Evolutionary conservation across 75 land plant species (phyloP).

Genomic region (Cryptomeria japonica): DNA sequence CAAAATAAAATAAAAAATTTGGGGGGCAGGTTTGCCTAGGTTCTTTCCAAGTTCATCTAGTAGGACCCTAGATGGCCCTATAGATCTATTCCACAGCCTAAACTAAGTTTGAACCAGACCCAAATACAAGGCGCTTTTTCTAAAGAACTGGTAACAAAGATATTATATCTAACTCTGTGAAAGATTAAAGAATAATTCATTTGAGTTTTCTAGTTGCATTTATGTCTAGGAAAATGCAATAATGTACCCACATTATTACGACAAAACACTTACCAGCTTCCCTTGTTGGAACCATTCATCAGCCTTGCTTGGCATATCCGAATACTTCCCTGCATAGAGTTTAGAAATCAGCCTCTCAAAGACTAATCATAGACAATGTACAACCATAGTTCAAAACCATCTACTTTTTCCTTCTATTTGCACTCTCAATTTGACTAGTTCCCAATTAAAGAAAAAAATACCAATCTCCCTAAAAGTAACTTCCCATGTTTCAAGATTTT

Average conservation of each 20-base stretch:
- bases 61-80: too few species aligned
- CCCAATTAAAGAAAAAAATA: not conserved
- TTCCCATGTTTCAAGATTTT: not conserved
- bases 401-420: not conserved
- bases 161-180: not conserved
- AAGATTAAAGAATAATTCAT: not conserved
- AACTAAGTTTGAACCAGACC: too few species aligned
- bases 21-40: too few species aligned
- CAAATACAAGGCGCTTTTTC: too few species aligned
- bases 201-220: not conserved
- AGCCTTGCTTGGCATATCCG: constrained; percentile 60
- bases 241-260: not conserved
- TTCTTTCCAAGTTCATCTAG: too few species aligned
- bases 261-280: constrained; percentile 49
- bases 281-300: constrained; percentile 85
- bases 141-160: not conserved
- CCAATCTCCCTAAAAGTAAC: not conserved
- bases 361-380: not conserved
- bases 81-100: too few species aligned
- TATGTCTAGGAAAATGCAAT: constrained; percentile 7
- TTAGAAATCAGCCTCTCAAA: constrained; percentile 1
- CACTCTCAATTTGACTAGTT: not conserved
- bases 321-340: constrained; percentile 63
- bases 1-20: too few species aligned
- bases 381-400: not conserved